A percentile compares a stretch with the other conserved stretches of the same genome.
Conservation (phyloP, 208 protist genomes). For the Trypanosoma scelopori region DNA sequence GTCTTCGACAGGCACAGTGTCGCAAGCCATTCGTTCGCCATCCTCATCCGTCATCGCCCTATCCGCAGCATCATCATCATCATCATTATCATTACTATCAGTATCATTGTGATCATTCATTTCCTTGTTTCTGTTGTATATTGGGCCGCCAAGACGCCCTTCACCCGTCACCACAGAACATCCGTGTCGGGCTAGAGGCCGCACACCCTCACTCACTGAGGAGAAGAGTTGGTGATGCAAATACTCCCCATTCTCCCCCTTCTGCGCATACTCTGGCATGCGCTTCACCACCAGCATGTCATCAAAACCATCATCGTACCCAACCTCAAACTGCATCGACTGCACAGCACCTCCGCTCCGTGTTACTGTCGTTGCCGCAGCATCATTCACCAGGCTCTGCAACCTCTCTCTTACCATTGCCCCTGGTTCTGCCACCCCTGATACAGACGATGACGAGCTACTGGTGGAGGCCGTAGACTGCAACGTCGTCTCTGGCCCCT, state of each 20-base stretch:
- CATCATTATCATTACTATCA: background rate
- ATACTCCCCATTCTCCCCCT: background rate
- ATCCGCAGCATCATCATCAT: too few relatives aligned
- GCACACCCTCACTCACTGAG: background rate
- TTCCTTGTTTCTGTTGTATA: background rate
- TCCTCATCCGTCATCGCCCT: background rate
- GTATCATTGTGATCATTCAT: background rate
- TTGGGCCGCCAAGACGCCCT: slow-evolving; percentile 9
- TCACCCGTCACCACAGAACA: too few relatives aligned
- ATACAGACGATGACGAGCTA: background rate
- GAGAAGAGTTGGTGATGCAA: slow-evolving; percentile 19
- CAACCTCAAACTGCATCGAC: background rate
- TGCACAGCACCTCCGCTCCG: too few relatives aligned
- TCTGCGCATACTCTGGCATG: background rate
- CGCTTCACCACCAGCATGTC: background rate
- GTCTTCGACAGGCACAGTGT: slow-evolving; percentile 3
- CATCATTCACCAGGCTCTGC: background rate
- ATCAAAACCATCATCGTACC: background rate
- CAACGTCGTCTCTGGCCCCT: too few relatives aligned
- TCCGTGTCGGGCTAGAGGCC: slow-evolving; percentile 13
- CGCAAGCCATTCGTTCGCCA: too few relatives aligned
- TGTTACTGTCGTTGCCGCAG: too few relatives aligned
- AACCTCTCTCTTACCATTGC: background rate
- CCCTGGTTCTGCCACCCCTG: background rate
- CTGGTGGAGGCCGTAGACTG: background rate